Evolutionary conservation across 2,329 filamentous ascomycete genomes (phyloP), one percentile per base, ranked within the genome.

Genomic region (Colletotrichum truncatum): DNA sequence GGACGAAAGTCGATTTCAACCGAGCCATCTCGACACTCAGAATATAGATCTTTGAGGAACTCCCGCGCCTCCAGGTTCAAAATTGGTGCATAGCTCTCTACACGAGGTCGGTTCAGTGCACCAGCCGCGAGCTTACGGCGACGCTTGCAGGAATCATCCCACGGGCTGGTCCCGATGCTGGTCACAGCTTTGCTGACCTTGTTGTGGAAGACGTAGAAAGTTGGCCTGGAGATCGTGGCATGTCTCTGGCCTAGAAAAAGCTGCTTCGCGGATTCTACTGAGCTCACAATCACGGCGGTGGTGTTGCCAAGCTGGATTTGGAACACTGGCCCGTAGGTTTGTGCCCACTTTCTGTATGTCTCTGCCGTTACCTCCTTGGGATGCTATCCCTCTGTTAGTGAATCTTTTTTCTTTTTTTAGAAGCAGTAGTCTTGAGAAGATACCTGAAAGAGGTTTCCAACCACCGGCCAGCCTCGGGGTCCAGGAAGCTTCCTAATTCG

Each of bases 171-270:
- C 2, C 89, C 89, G 62, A 91, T 90, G n/a, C 72, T 75, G 3
- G 73, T 74, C 8, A 76, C 72, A 4, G 72, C 64, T 1, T 68
- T 70, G 49, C 70, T 74, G 84, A 90, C 21, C 84, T 88, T 74
- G 87, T 87, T 36, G 82, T 89, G 69, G 78, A 88, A 36, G 82
- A 90, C 53, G 87, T 91, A 88, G 57, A 91, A 83, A 7, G 82
- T 89, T 0, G 89, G 89, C 4, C 89, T 82, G 6, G 88, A 90
- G 69, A 90, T 90, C 67, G 90, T 77, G 1, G 88, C 84, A 1
- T 87, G 88, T 61, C 90, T 87, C 67, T 91, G 87, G 21, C 84
- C 88, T 71, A 91, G 88, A 87, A 89, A 91, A 6, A 91, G 78
- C 58, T 85, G 81, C 54, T 84, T 85, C 25, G 91, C 87, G 0